Evolutionary conservation across 2,329 filamentous ascomycete species (phyloP), one percentile per base, ranked within the genome.

Genomic region (Leptographium flavum): DNA sequence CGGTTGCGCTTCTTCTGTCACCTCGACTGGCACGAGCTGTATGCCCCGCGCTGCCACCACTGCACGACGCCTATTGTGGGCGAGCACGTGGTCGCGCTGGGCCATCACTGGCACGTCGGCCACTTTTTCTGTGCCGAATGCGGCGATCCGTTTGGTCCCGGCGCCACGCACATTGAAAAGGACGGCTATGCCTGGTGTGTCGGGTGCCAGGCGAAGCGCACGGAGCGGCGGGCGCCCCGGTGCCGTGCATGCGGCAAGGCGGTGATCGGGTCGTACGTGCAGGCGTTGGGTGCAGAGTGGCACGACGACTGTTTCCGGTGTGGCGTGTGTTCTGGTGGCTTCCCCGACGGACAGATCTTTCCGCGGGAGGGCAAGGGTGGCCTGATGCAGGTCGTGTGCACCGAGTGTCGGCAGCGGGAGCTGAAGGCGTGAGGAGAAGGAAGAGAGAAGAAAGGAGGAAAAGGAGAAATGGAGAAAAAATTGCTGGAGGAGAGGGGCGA

Each of bases 91-190:
- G 81, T 95, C 14, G 92, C 92, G 1, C 86, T 94, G 46, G 92
- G 92, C 1, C 77, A 81, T n/a, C 87, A 94, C 64, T 98, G 87
- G 85, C 92, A 98, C 61, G 84, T 85, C 44, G 92, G 92, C 0
- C 92, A 98, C 65, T 98, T 98, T 67, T 98, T 98, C 73, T 98
- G 92, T 59, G 92, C 92, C 36, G 87, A 98, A 69, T 98, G 92
- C 60, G 92, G 92, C 53, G 90, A 98, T 65, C 90, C 92, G 0
- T 98, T 98, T 59, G 86, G 73, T 53, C 69, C 71, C 40, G 75
- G 74, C 48, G 74, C 72, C 64, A 81, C 76, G 39, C 78, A 81
- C 56, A 80, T 98, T 45, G 92, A 98, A 60, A 94, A 94, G 64
- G 90, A 96, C 54, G 90, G 90, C 10, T 96, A 94, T 62, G 92